phyloP scores from a whole-genome alignment of 2,329 filamentous ascomycete species.

The Pseudogymnoascus sp. region DNA sequence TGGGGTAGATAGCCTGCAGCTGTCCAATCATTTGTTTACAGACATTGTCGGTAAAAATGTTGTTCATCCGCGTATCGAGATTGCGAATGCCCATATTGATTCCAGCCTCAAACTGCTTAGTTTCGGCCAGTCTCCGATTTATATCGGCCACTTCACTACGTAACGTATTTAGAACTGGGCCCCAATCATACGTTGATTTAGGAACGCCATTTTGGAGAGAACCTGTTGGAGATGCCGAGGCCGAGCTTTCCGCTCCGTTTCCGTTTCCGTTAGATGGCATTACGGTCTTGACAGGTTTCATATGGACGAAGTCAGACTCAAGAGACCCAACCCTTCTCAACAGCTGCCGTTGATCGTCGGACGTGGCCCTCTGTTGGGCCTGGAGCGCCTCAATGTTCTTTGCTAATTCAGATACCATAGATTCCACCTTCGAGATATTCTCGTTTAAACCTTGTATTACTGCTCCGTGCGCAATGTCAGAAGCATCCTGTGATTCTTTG shows the following conservation, averaged over 20 bases:
- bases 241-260: background rate
- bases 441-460: background rate
- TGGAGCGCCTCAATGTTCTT: background rate
- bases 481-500: background rate
- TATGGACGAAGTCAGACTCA: background rate
- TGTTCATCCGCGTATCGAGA: slow-evolving; percentile 19
- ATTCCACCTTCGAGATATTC: background rate
- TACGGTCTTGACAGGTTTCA: background rate
- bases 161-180: background rate
- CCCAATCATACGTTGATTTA: background rate
- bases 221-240: slow-evolving; percentile 5
- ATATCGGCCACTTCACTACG: background rate
- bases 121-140: background rate
- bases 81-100: slow-evolving; percentile 11
- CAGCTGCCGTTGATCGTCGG: background rate
- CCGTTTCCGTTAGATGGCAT: background rate
- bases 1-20: slow-evolving; percentile 10
- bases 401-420: background rate
- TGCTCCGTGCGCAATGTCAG: background rate
- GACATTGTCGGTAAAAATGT: slow-evolving; percentile 29
- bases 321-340: background rate
- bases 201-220: background rate
- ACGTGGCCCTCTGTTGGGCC: background rate
- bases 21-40: slow-evolving; percentile 28
- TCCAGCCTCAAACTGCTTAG: slow-evolving; percentile 9